Conservation (phyloP, 768 basidiomycete genomes). For the Suillus americanus region DNA sequence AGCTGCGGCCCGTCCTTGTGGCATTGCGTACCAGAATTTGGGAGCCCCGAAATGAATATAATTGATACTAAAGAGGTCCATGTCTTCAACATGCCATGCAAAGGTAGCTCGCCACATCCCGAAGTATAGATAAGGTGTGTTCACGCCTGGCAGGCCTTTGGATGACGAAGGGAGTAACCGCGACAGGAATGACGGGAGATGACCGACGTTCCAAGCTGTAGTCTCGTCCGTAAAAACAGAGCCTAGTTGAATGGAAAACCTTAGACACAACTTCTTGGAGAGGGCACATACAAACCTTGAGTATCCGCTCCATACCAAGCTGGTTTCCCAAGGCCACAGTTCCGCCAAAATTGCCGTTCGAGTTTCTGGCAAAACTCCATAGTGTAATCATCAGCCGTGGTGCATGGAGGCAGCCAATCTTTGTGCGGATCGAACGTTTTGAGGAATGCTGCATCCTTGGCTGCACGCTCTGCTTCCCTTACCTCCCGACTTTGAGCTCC, state of each 20-base stretch:
- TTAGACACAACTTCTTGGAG: background rate
- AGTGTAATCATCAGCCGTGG: slow-evolving; percentile 76
- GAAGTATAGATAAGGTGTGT: slow-evolving; percentile 96
- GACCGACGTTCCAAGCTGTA: slow-evolving; percentile 90
- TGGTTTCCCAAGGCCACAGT: slow-evolving; percentile 83
- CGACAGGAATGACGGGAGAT: slow-evolving; percentile 82
- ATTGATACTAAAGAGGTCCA: slow-evolving; percentile 99
- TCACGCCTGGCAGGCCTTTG: slow-evolving; percentile 88
- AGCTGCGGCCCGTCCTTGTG: slow-evolving; percentile 76
- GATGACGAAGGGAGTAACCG: slow-evolving; percentile 69
- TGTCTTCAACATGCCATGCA: slow-evolving; percentile 99
- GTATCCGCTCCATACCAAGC: slow-evolving; percentile 99
- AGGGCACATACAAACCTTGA: slow-evolving; percentile 55
- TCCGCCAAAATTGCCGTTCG: slow-evolving; percentile 91
- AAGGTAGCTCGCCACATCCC: slow-evolving; percentile 99
- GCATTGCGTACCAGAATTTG: slow-evolving; percentile 96
- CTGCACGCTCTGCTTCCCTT: slow-evolving; percentile 44
- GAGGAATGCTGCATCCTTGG: slow-evolving; percentile 55
- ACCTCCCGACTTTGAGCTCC: slow-evolving; percentile 38
- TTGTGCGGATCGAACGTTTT: slow-evolving; percentile 67
- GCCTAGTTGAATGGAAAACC: slow-evolving; percentile 35
- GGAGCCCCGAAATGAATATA: slow-evolving; percentile 98
- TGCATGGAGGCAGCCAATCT: slow-evolving; percentile 81
- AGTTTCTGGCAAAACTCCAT: slow-evolving; percentile 84
- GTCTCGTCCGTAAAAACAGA: slow-evolving; percentile 75